Conservation (phyloP, 129 eudicot species). For the Ambrosia trifida region DNA sequence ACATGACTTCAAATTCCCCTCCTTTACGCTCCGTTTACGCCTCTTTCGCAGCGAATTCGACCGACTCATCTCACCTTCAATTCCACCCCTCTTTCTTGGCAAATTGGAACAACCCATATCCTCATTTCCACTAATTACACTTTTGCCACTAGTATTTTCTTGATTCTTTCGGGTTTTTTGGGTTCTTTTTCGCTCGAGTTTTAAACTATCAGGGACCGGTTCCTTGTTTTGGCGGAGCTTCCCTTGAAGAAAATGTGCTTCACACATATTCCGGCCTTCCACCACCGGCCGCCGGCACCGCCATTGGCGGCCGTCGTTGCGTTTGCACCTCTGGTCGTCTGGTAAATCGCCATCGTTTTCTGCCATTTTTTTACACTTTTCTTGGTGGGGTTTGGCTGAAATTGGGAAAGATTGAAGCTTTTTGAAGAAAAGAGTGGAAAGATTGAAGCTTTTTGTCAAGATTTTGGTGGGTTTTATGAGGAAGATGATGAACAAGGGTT, state of each 20-base stretch:
- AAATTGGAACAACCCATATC: conserved; percentile 15
- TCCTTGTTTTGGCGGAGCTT: conserved; percentile 58
- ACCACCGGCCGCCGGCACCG: conserved; percentile 73
- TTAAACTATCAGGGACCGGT: conserved; percentile 81
- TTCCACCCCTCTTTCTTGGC: conserved; percentile 23
- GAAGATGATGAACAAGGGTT: conserved; percentile 27
- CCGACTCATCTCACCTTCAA: not conserved
- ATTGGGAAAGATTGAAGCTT: not conserved
- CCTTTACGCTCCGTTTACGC: conserved; percentile 18
- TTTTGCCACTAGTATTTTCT: conserved; percentile 28
- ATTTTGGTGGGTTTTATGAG: not conserved
- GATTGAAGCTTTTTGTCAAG: not conserved
- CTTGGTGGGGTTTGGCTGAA: not conserved
- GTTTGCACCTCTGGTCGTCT: conserved; percentile 65
- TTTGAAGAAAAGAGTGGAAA: not conserved
- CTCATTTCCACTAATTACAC: conserved; percentile 30
- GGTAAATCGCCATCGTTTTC: conserved; percentile 50
- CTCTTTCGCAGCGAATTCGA: conserved; percentile 20
- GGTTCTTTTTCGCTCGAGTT: conserved; percentile 51
- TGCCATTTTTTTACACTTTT: conserved; percentile 34
- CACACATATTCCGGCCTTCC: conserved; percentile 72
- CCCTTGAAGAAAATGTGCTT: conserved; percentile 74
- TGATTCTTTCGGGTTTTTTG: conserved; percentile 24
- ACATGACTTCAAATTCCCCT: conserved; percentile 32
- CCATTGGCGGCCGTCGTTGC: conserved; percentile 86